Conservation (phyloP, 306 rosid genomes). For the Begonia fuchsioides region DNA sequence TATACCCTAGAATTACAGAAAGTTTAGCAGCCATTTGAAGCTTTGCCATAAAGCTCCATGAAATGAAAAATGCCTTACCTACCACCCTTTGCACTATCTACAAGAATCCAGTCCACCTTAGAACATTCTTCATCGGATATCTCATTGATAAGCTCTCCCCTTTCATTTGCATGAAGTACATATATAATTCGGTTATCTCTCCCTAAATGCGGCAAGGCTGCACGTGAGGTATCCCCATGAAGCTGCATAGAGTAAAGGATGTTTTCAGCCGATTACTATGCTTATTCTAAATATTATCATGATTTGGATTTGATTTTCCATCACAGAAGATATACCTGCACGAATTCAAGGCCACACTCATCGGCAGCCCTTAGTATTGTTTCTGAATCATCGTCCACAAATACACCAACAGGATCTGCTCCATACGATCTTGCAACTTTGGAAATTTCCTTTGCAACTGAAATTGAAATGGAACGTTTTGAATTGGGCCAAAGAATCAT, state of each 20-base stretch:
- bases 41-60: no score
- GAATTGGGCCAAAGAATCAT: slow-evolving; percentile 94
- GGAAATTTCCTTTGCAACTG: slow-evolving; percentile 85
- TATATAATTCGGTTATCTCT: slow-evolving; percentile 48
- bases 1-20: no score
- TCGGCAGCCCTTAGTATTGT: slow-evolving; percentile 59
- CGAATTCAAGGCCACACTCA: slow-evolving; percentile 56
- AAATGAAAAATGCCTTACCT: slow-evolving; percentile 31
- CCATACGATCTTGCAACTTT: slow-evolving; percentile 63
- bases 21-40: no score
- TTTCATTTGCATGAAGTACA: slow-evolving; percentile 72
- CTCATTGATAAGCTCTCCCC: slow-evolving; percentile 50
- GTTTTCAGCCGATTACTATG: slow-evolving; percentile 5
- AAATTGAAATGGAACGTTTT: slow-evolving; percentile 65
- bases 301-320: background rate
- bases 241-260: slow-evolving; percentile 44
- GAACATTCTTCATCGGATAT: slow-evolving; percentile 52
- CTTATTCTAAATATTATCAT: slow-evolving; percentile 6
- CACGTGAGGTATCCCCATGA: slow-evolving; percentile 69
- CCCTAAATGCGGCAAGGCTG: slow-evolving; percentile 41
- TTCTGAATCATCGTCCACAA: slow-evolving; percentile 67
- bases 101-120: slow-evolving; percentile 72
- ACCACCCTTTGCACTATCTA: slow-evolving; percentile 78
- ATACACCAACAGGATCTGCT: slow-evolving; percentile 87
- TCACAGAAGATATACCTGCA: slow-evolving; percentile 41